Percentiles rank a stretch among this genome's conserved stretches.
Conservation (phyloP, 2,329 filamentous ascomycete genomes). For the Calonectria fujianensis region DNA sequence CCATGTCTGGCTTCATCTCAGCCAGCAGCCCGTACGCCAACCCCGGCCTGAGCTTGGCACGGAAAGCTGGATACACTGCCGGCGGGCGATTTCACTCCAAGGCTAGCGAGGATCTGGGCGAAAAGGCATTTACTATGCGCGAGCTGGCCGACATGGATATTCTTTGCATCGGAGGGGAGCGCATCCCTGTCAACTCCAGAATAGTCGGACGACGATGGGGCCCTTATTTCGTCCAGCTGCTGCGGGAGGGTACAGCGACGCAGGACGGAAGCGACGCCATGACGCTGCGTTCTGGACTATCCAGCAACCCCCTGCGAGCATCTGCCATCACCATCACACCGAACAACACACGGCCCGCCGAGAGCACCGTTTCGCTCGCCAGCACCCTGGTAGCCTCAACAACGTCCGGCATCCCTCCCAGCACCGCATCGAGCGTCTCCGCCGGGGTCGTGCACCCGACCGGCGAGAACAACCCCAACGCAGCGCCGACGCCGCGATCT, state of each 20-base stretch:
- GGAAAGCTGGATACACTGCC: slow-evolving; percentile 79
- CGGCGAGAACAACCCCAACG: slow-evolving; percentile 69
- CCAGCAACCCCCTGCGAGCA: slow-evolving; percentile 78
- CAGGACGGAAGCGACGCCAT: slow-evolving; percentile 84
- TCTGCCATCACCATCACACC: slow-evolving; percentile 92
- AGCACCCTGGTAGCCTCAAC: slow-evolving; percentile 66
- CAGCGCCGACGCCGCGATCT: slow-evolving; percentile 74
- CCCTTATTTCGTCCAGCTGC: slow-evolving; percentile 93
- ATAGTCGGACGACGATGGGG: slow-evolving; percentile 94
- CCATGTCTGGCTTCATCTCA: slow-evolving; percentile 89
- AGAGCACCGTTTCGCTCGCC: slow-evolving; percentile 68
- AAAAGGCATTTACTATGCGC: slow-evolving; percentile 84
- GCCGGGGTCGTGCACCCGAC: slow-evolving; percentile 59
- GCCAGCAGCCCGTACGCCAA: slow-evolving; percentile 82
- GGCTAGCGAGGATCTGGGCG: slow-evolving; percentile 90
- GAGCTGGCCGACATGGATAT: slow-evolving; percentile 98
- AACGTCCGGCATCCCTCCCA: slow-evolving; percentile 62
- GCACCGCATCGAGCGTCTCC: slow-evolving; percentile 66
- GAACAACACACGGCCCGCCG: slow-evolving; percentile 72
- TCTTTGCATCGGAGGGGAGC: slow-evolving; percentile 90
- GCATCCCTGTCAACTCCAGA: slow-evolving; percentile 94
- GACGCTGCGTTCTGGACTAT: slow-evolving; percentile 81
- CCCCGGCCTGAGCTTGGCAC: slow-evolving; percentile 73
- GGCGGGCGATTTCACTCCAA: slow-evolving; percentile 85
- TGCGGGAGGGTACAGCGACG: slow-evolving; percentile 85